Conservation (phyloP, 768 basidiomycete genomes). For the Serendipita sp. region DNA sequence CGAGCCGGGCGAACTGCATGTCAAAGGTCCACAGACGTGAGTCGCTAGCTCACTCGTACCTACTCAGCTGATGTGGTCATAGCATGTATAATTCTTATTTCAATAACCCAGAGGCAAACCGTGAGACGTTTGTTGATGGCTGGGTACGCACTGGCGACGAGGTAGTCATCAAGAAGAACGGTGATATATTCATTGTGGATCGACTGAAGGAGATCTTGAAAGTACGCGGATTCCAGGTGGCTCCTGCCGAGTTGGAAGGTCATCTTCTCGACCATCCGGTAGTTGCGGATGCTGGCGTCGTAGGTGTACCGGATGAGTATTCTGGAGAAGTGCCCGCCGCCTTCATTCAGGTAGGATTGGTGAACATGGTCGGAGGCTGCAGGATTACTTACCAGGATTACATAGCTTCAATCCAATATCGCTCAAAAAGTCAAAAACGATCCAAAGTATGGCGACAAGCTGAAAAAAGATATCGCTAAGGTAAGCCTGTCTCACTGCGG, state of each 20-base stretch:
- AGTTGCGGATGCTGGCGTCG: slow-evolving; percentile 20
- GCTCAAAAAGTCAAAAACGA: slow-evolving; percentile 24
- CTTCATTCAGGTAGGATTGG: slow-evolving; percentile 3
- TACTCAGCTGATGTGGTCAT: not conserved
- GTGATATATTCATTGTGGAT: slow-evolving; percentile 46
- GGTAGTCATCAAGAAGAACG: slow-evolving; percentile 36
- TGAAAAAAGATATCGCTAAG: slow-evolving; percentile 39
- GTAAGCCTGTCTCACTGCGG: slow-evolving; percentile 23
- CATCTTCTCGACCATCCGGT: slow-evolving; percentile 18
- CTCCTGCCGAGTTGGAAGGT: slow-evolving; percentile 23
- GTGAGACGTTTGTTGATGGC: slow-evolving; percentile 20
- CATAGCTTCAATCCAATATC: slow-evolving; percentile 18
- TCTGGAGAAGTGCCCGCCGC: slow-evolving; percentile 34
- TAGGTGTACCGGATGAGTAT: slow-evolving; percentile 39
- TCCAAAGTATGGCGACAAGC: slow-evolving; percentile 21
- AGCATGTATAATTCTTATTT: slow-evolving; percentile 4
- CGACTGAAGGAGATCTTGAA: slow-evolving; percentile 34
- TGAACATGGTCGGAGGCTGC: slow-evolving; percentile 29
- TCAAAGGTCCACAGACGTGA: slow-evolving; percentile 19
- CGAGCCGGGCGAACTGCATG: slow-evolving; percentile 45
- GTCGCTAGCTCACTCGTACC: not conserved
- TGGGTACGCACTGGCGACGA: slow-evolving; percentile 61
- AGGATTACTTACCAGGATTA: slow-evolving; percentile 30
- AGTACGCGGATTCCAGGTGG: slow-evolving; percentile 41
- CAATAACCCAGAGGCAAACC: not conserved